Conservation (phyloP, 208 protist genomes). For the Naegleria fowleri region DNA sequence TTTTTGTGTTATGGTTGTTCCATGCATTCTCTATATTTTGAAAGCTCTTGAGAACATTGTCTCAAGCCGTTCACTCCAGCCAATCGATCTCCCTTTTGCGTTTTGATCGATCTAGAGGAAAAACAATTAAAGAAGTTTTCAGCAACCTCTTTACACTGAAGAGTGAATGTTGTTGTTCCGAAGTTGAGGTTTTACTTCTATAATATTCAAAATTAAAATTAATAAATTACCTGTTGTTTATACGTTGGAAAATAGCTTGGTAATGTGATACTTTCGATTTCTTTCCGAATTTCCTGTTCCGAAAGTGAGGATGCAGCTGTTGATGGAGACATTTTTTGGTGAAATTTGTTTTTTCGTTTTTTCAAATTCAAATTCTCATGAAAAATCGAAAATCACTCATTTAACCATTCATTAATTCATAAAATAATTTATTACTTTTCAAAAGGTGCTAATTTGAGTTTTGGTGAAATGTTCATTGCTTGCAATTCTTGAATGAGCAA, state of each 20-base stretch:
- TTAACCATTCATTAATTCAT: too few species aligned
- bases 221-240: neutral
- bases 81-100: neutral
- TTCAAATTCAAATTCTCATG: too few species aligned
- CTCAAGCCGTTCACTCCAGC: neutral
- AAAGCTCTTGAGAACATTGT: neutral
- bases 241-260: neutral
- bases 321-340: neutral
- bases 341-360: too few species aligned
- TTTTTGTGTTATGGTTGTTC: neutral
- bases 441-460: constrained; percentile 39
- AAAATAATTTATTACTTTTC: too few species aligned
- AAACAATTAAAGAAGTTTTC: neutral
- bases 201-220: neutral
- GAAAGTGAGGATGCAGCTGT: neutral
- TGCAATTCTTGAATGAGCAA: constrained; percentile 98
- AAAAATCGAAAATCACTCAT: too few species aligned
- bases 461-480: constrained; percentile 92
- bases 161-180: too few species aligned
- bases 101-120: neutral
- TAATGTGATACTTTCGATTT: neutral
- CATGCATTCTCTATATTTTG: neutral
- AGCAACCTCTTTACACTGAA: neutral
- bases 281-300: neutral
- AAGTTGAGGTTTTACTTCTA: neutral